Base-by-base conservation (phyloP, 129 eudicot species). In the Chrysanthemum seticuspe region DNA sequence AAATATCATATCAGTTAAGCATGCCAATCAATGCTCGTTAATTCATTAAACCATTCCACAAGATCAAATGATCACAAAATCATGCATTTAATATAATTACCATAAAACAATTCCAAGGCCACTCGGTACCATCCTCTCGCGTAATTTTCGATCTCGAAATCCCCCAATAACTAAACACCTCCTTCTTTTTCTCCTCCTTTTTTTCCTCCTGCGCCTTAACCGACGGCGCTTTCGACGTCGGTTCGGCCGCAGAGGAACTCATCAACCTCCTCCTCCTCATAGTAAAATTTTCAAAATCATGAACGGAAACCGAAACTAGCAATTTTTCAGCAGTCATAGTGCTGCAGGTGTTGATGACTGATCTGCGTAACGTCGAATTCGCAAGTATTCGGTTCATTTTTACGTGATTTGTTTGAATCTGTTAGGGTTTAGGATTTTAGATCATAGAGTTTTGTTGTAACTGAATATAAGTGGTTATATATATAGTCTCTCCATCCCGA, bases 21-120 rank as follows among this genome's bases (percentile, higher is more conserved):
- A 40, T 40, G 10, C 7, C 47, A 40, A 8, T 40, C 45, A 36
- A 36, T 2, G 8, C 12, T 27, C 5, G 25, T 58, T 58, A 19
- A 57, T 19, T 19, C 21, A 23, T 23, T 23, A 23, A 23, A 54
- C 59, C 2, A 54, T n/a, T 54, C 59, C 8, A 54, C 10, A 56
- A 56, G 10, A 56, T 13, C 19, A 56, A 23, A 56, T 56, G 10
- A 40, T 40, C 2, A 53, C n/a, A 53, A 53, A 62, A 62, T 23
- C 15, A 10, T 27, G 13, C 36, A 65, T 45, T 10, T 31, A 66
- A 16, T 4, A 9, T 4, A 61, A 60, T 51, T 36, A 93, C 98
- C 98, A 89, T 89, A 69, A 93, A 93, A 76, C 97, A 93, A 67
- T 93, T 93, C 98, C 98, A 93, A n/a, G 96, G 90, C 98, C 97